Evolutionary conservation across 352 stramenopile species (phyloP).

Genomic region (Peronospora destructor): DNA sequence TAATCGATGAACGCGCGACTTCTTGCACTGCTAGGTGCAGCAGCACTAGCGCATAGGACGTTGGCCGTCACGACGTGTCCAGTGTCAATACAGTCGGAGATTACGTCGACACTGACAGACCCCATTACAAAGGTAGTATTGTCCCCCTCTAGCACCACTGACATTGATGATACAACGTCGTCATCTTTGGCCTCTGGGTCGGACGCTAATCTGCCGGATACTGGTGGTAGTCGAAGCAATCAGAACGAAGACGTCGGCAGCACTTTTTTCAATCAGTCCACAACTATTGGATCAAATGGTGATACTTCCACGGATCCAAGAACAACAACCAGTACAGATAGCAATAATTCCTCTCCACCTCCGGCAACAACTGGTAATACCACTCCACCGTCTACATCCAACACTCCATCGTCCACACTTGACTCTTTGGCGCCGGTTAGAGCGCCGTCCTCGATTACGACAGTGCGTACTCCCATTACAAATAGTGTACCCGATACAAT

Average conservation of each 20-base stretch:
- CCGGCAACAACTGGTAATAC: constrained; percentile 13
- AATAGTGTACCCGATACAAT: constrained; percentile 16
- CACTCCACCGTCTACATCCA: constrained; percentile 23
- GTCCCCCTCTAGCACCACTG: constrained; percentile 8
- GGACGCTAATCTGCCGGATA: constrained; percentile 15
- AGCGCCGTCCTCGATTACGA: constrained; percentile 9
- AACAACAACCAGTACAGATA: constrained; percentile 1
- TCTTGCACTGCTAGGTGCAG: constrained; percentile 24
- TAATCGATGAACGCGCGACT: constrained; percentile 18
- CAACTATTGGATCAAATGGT: too few relatives aligned
- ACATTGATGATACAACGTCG: too few relatives aligned
- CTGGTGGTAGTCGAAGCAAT: constrained; percentile 15
- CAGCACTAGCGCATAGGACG: constrained; percentile 23
- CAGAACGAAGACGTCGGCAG: constrained; percentile 19
- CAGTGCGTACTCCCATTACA: constrained; percentile 11
- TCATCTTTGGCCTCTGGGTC: constrained; percentile 6
- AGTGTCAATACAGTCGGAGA: constrained; percentile 50
- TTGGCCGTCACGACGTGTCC: constrained; percentile 42
- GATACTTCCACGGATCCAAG: neutral
- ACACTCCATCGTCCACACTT: constrained; percentile 2
- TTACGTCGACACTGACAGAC: constrained; percentile 53
- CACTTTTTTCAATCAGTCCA: constrained; percentile 10
- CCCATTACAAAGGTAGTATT: constrained; percentile 46
- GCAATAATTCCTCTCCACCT: constrained; percentile 11
- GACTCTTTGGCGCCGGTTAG: constrained; percentile 4